Evolutionary conservation across 805 yeast species (phyloP), one percentile per base, ranked within the genome.

Genomic region (Candida anglica): DNA sequence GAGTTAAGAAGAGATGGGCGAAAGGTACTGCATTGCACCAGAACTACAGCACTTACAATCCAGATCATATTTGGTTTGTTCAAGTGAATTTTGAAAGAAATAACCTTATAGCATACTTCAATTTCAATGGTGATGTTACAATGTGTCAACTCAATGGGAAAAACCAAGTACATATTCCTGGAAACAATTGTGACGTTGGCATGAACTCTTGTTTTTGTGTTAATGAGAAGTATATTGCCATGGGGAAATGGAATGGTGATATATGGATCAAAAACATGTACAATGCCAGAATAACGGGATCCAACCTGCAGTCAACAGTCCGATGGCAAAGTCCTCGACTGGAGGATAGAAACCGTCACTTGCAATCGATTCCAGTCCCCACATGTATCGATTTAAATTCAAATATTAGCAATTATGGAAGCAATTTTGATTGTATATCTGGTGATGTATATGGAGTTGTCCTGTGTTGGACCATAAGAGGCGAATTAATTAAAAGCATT

Each of bases 111-210:
- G 50, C 59, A 2, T 62, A 54, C 34, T 52, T 59, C 8, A 38
- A 42, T 19, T 33, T 47, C 8, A 41, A 41, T 18, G 67, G 66
- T 3, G 46, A 63, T 22, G 42, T 64, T 0, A 42, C 62, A 4
- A 20, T 14, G 4, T 30, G 32, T 22, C 16, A 55, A 15, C 46
- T 64, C 34, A 60, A 50, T 47, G 71, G 71, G 2, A 54, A 44
- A 30, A 59, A 52, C 40, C 71, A 63, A 40, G 52, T 63, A 17
- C 63, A 51, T 28, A 56, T 65, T 7, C 71, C 69, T 1, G 69
- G 64, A 2, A 48, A 45, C 37, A 36, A 33, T 21, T 21, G 9
- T 11, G 10, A 24, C 41, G 16, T 41, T 42, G 19, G 39, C 50
- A 3, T 39, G 40, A 5, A 42, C 48, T n/a, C 36, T 14, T 46